phyloP scores from a whole-genome alignment of 1,284 basidiomycete species.

The Cryptococcus hybrid region DNA sequence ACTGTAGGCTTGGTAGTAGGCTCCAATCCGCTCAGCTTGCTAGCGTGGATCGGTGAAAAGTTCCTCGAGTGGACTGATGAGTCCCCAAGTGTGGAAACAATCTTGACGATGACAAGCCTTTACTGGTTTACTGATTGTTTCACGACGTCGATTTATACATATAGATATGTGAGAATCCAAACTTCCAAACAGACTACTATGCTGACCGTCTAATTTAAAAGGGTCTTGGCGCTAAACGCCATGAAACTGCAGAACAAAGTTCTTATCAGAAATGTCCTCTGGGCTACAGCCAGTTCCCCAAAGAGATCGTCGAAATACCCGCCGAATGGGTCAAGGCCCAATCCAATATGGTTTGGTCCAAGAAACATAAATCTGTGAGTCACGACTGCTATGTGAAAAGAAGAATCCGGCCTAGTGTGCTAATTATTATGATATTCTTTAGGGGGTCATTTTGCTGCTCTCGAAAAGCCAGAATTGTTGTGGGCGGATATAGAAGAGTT shows the following conservation, averaged over 20 bases:
- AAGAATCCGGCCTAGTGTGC: not conserved
- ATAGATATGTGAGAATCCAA: slow-evolving; percentile 40
- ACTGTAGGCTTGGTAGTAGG: slow-evolving; percentile 49
- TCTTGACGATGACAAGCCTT: slow-evolving; percentile 46
- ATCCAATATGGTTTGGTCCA: slow-evolving; percentile 25
- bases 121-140: slow-evolving; percentile 51
- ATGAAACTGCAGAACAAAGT: slow-evolving; percentile 12
- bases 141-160: slow-evolving; percentile 50
- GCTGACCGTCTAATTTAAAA: not conserved
- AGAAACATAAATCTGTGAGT: slow-evolving; percentile 16
- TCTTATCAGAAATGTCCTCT: slow-evolving; percentile 42
- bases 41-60: slow-evolving; percentile 53
- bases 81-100: slow-evolving; percentile 27
- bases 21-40: slow-evolving; percentile 45
- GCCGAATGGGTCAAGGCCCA: slow-evolving; percentile 18
- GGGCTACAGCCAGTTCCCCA: slow-evolving; percentile 48
- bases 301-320: slow-evolving; percentile 48
- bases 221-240: slow-evolving; percentile 21
- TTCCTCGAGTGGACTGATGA: slow-evolving; percentile 48
- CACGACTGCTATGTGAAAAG: no score
- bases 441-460: slow-evolving; percentile 51
- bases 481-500: slow-evolving; percentile 43
- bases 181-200: not conserved
- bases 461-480: slow-evolving; percentile 50
- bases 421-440: not conserved